Conservation (phyloP, 148 eudicot species). For the Arctostaphylos glauca region DNA sequence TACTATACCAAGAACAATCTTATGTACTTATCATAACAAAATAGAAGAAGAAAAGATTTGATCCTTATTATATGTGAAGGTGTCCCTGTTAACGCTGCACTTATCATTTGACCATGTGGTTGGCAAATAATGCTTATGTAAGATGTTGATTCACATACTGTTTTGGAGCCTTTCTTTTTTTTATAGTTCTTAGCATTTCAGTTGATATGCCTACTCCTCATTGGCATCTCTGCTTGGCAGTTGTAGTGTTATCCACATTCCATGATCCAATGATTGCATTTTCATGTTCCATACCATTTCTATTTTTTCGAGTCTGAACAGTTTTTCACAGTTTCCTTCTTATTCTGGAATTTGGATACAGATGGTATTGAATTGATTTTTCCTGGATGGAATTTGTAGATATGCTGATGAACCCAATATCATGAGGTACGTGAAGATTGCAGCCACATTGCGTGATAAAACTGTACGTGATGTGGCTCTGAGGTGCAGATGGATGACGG, state of each 20-base stretch:
- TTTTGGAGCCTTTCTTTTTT: neutral
- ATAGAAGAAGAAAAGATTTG: neutral
- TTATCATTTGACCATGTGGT: neutral
- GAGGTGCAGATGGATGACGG: slow-evolving; percentile 92
- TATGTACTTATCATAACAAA: neutral
- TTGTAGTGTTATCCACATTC: neutral
- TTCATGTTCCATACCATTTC: neutral
- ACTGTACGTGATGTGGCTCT: slow-evolving; percentile 94
- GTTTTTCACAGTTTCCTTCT: neutral
- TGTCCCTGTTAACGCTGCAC: neutral
- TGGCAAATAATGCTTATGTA: slow-evolving; percentile 3
- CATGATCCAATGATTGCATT: neutral
- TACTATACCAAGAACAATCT: neutral
- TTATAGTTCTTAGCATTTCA: neutral
- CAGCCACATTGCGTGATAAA: slow-evolving; percentile 73
- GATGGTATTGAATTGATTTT: slow-evolving; percentile 3
- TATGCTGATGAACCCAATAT: slow-evolving; percentile 74
- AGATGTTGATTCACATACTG: neutral
- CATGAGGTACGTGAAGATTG: slow-evolving; percentile 76
- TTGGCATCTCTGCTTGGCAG: neutral
- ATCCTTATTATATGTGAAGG: neutral
- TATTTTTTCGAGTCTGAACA: neutral
- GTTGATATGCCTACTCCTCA: neutral
- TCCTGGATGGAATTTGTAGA: slow-evolving; percentile 36
- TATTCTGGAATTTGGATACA: neutral